phyloP scores from a whole-genome alignment of 495 filamentous ascomycete species.

The Xylaria acuta region DNA sequence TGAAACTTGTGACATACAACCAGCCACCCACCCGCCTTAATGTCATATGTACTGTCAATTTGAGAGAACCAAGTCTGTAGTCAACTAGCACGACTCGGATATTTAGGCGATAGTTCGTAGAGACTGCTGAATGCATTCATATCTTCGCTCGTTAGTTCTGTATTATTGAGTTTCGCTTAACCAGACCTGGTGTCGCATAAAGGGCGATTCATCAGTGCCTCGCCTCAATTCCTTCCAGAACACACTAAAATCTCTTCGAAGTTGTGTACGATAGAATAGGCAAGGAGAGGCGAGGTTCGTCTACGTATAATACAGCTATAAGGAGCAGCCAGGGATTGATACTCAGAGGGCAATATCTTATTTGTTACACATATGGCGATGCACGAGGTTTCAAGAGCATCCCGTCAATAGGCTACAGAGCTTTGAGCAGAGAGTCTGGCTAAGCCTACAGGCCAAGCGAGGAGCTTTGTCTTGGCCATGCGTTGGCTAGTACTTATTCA shows the following conservation, averaged over 20 bases:
- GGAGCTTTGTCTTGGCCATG: not conserved
- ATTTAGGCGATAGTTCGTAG: not conserved
- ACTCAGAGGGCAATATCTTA: not conserved
- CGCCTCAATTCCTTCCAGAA: not conserved
- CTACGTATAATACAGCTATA: not conserved
- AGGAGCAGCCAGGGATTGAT: not conserved
- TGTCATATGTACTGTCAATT: not conserved
- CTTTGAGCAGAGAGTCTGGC: not conserved
- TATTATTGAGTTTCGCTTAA: not conserved
- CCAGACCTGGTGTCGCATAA: not conserved
- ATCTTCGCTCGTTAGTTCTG: not conserved
- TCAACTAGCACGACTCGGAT: not conserved
- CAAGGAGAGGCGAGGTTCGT: not conserved
- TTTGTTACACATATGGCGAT: not conserved
- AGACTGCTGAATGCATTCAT: not conserved
- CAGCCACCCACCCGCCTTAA: not conserved
- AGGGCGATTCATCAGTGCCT: not conserved
- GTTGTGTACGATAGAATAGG: not conserved
- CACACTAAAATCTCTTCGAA: not conserved
- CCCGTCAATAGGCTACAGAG: not conserved
- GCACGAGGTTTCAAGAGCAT: not conserved
- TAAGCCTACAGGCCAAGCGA: not conserved
- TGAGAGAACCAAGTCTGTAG: not conserved
- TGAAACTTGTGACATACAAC: slow-evolving; percentile 3
- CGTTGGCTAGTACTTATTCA: not conserved